A percentile compares a stretch with the other conserved stretches of the same genome.
phyloP scores from a whole-genome alignment of 2,329 filamentous ascomycete species.

The Macrophomina pseudophaseolina region DNA sequence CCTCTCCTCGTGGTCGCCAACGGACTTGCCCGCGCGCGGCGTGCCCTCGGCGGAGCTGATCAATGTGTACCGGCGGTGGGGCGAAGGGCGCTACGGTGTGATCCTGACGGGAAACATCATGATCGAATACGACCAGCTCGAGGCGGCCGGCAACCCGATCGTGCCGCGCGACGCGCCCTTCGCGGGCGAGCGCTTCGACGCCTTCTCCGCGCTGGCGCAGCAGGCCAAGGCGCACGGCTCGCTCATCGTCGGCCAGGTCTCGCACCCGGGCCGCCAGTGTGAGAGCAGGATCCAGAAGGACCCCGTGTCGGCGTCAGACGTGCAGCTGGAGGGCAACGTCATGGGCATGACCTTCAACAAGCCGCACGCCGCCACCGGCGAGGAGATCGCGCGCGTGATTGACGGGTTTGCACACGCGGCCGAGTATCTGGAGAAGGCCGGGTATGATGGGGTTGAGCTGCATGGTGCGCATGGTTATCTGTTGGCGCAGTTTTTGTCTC shows the following conservation, averaged over 20 bases:
- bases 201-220: slow-evolving; percentile 62
- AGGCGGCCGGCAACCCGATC: slow-evolving; percentile 62
- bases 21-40: slow-evolving; percentile 58
- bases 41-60: slow-evolving; percentile 60
- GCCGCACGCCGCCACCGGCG: slow-evolving; percentile 58
- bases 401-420: slow-evolving; percentile 63
- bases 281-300: slow-evolving; percentile 47
- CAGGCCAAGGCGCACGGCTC: slow-evolving; percentile 62
- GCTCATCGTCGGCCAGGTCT: slow-evolving; percentile 65
- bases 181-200: slow-evolving; percentile 63
- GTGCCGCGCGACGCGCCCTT: slow-evolving; percentile 59
- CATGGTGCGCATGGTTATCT: slow-evolving; percentile 54
- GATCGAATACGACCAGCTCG: slow-evolving; percentile 63
- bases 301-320: slow-evolving; percentile 55
- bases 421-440: slow-evolving; percentile 64
- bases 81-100: slow-evolving; percentile 49
- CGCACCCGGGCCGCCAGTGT: slow-evolving; percentile 66
- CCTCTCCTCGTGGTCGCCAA: slow-evolving; percentile 64
- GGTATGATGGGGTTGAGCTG: slow-evolving; percentile 59
- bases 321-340: slow-evolving; percentile 44
- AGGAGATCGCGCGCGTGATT: slow-evolving; percentile 59
- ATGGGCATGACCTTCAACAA: slow-evolving; percentile 56
- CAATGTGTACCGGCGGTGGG: slow-evolving; percentile 63
- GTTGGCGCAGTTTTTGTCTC: slow-evolving; percentile 52
- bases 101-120: slow-evolving; percentile 67